A percentile compares a stretch with the other conserved stretches of the same genome.
Conservation (phyloP, 441 rosid genomes). For the Heliophila coronopifolia region DNA sequence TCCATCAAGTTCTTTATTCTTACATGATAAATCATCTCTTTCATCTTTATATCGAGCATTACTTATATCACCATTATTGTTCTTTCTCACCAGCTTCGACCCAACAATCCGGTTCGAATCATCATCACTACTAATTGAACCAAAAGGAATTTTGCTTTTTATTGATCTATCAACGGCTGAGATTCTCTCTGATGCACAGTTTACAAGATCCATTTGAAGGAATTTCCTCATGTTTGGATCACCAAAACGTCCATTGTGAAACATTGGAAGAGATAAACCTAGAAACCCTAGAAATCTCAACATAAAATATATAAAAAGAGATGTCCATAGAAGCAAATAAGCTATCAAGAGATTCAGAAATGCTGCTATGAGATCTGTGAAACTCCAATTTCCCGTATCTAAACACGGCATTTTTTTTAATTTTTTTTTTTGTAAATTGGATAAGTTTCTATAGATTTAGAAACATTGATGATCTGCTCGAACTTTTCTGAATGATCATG, state of each 20-base stretch:
- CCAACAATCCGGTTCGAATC: conserved; percentile 18
- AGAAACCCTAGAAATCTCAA: conserved; percentile 50
- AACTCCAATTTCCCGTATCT: conserved; percentile 48
- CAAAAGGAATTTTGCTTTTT: conserved; percentile 49
- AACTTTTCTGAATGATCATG: neutral
- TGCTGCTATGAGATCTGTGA: conserved; percentile 49
- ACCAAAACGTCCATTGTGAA: conserved; percentile 51
- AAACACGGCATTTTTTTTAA: conserved; percentile 36
- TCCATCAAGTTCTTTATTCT: conserved; percentile 25
- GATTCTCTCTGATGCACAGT: conserved; percentile 40
- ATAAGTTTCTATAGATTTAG: neutral
- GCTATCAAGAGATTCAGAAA: conserved; percentile 62
- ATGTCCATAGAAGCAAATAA: conserved; percentile 51
- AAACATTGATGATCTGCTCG: conserved; percentile 5
- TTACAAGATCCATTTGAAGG: conserved; percentile 37
- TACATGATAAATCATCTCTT: conserved; percentile 16
- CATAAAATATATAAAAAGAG: conserved; percentile 40
- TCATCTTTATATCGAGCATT: conserved; percentile 29
- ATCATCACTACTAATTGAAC: conserved; percentile 30
- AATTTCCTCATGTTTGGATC: conserved; percentile 28
- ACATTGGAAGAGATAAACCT: conserved; percentile 51
- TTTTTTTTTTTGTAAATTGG: no score
- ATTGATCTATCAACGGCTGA: conserved; percentile 42
- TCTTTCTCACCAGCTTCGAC: conserved; percentile 24
- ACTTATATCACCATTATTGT: conserved; percentile 17